Evolutionary conservation across 2,329 filamentous ascomycete species (phyloP), one percentile per base, ranked within the genome.

Genomic region (Pseudogymnoascus sp.): DNA sequence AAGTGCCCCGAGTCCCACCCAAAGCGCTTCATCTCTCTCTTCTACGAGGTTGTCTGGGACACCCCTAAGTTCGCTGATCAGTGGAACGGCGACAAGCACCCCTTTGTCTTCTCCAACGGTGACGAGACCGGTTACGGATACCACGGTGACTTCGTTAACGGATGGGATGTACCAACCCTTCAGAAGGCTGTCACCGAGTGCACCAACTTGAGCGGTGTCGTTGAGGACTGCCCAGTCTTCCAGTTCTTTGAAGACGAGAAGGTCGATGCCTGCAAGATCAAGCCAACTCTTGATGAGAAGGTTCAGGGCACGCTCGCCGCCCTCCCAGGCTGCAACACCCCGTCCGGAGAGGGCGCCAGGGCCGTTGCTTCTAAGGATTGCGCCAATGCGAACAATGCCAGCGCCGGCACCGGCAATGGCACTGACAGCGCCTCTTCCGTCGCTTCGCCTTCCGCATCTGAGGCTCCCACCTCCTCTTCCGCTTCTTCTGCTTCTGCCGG

Each of bases 71-170:
- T 81, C 72, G 78, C 74, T 10, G 76, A 79, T 64, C 67, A 75
- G 67, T 81, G 79, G 76, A 74, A 75, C 55, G 66, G 66, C 7
- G 67, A 71, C 62, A 70, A 72, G n/a, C 79, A 81, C 62, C 78
- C 78, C 3, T 84, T 84, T 65, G 79, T 84, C 36, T 78, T 83
- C 58, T 74, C 81, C 0, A 76, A 74, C 60, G 80, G 80, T 39
- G 80, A 82, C 60, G 68, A 75, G 15, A 82, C 80, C 0, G 82
- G 82, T 55, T 82, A 78, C 66, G 80, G 80, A 1, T 80, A 80
- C 68, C 83, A 85, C 69, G 81, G 77, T 48, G 83, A 86, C 71
- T 86, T 86, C 70, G 31, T 81, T 35, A 86, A 84, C 71, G 84
- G 84, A 4, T 86, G 84, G 84, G 77, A 86, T 61, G 70, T 78